phyloP scores from a whole-genome alignment of 441 rosid genomes.

The Populus hybrid region DNA sequence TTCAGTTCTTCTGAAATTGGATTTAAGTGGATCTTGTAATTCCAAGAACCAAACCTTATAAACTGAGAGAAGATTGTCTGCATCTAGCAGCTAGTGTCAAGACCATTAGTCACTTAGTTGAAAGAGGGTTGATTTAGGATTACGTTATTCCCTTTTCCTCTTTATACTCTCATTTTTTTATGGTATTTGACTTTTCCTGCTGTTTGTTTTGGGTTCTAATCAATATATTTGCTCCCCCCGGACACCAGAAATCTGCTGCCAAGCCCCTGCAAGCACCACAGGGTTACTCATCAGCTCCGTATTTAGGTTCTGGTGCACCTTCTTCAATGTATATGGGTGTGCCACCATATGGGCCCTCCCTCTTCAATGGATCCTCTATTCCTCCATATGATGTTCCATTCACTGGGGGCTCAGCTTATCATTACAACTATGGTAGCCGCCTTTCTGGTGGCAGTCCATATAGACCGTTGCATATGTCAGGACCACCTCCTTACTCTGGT shows the following conservation, averaged over 20 bases:
- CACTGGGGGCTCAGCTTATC: constrained; percentile 92
- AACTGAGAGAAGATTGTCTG: neutral
- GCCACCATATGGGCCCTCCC: constrained; percentile 80
- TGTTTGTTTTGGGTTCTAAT: neutral
- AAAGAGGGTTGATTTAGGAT: neutral
- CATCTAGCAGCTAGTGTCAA: neutral
- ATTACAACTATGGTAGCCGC: constrained; percentile 68
- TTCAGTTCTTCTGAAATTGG: neutral
- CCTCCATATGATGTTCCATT: constrained; percentile 88
- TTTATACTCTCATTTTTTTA: neutral
- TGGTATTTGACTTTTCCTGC: neutral
- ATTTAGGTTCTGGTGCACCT: constrained; percentile 72
- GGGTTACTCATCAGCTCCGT: constrained; percentile 67
- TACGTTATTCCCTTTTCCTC: neutral
- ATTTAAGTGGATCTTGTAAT: neutral
- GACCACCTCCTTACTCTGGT: constrained; percentile 81
- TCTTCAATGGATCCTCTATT: constrained; percentile 77
- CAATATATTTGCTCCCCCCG: neutral
- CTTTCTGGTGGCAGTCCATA: constrained; percentile 83
- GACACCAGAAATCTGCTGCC: constrained; percentile 67
- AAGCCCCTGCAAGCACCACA: constrained; percentile 72
- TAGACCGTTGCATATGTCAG: constrained; percentile 79
- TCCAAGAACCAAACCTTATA: neutral
- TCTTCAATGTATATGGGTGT: constrained; percentile 83
- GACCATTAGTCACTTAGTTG: neutral